A percentile compares a stretch with the other conserved stretches of the same genome.
Evolutionary conservation across 345 rosid genomes (phyloP).

Genomic region (Microthlaspi erraticum): DNA sequence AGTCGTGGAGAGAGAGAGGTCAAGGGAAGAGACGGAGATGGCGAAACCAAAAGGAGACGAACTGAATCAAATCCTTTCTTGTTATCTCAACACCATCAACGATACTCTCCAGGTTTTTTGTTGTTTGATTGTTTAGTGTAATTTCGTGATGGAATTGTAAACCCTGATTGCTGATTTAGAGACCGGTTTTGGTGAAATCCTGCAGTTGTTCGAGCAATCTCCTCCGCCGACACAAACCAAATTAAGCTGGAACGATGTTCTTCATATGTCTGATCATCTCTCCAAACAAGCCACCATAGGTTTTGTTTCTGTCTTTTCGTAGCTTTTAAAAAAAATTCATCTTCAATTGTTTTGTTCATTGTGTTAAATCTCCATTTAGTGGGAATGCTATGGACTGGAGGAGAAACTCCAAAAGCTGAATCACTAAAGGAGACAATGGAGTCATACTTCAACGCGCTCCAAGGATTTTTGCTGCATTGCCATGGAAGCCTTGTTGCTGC

Average conservation of each 20-base stretch:
- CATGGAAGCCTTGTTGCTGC: conserved; percentile 75
- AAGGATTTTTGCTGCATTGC: conserved; percentile 75
- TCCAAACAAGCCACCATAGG: conserved; percentile 85
- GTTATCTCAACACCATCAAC: conserved; percentile 63
- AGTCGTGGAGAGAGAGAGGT: not conserved
- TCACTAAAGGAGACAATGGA: conserved; percentile 67
- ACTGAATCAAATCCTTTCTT: conserved; percentile 51
- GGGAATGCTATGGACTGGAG: conserved; percentile 89
- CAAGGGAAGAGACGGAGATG: conserved; percentile 45
- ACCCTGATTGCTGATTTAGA: conserved; percentile 4
- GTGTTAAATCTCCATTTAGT: conserved; percentile 36
- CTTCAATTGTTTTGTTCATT: not conserved
- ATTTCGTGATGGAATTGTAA: conserved; percentile 4
- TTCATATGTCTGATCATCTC: conserved; percentile 70
- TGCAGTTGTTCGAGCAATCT: conserved; percentile 59
- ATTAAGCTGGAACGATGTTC: conserved; percentile 69
- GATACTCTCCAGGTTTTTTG: conserved; percentile 71
- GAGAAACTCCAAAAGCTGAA: conserved; percentile 62
- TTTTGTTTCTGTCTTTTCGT: conserved; percentile 22
- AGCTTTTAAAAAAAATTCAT: too few species aligned
- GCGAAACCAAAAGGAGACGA: conserved; percentile 57
- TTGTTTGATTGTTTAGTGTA: not conserved
- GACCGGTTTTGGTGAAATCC: not conserved
- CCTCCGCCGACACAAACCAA: conserved; percentile 53
- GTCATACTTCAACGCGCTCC: conserved; percentile 63